phyloP scores from a whole-genome alignment of 331 rosid genomes.

The Rosa hybrid region DNA sequence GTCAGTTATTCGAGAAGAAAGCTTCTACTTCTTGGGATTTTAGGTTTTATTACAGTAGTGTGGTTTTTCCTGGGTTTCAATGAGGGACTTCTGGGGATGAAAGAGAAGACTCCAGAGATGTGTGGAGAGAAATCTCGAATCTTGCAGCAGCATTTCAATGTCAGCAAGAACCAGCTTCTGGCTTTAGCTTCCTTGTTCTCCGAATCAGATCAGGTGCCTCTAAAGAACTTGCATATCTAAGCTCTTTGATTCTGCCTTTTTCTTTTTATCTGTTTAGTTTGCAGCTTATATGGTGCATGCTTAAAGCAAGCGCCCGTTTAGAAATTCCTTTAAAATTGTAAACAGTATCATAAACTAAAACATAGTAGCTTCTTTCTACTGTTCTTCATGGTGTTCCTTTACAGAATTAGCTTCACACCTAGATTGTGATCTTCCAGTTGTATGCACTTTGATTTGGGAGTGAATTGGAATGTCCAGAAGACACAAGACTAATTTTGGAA shows the following conservation, averaged over 20 bases:
- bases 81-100: slow-evolving; percentile 30
- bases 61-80: slow-evolving; percentile 48
- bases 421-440: not conserved
- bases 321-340: not conserved
- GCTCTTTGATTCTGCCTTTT: slow-evolving; percentile 2
- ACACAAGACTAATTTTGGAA: not conserved
- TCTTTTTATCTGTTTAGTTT: slow-evolving; percentile 16
- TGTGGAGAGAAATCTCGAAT: slow-evolving; percentile 52
- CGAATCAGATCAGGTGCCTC: slow-evolving; percentile 82
- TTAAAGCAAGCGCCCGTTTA: not conserved
- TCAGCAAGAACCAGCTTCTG: slow-evolving; percentile 62
- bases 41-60: slow-evolving; percentile 38
- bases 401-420: not conserved
- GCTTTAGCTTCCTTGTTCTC: slow-evolving; percentile 56
- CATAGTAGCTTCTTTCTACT: not conserved
- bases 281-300: not conserved
- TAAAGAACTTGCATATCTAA: slow-evolving; percentile 3
- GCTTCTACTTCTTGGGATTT: slow-evolving; percentile 47
- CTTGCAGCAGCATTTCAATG: slow-evolving; percentile 66
- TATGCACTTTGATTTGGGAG: not conserved
- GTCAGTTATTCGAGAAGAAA: slow-evolving; percentile 46
- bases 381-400: not conserved
- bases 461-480: not conserved
- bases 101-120: slow-evolving; percentile 36
- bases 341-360: not conserved